Conservation (phyloP, 177 flowering plant species). For the Vitis hybrid region DNA sequence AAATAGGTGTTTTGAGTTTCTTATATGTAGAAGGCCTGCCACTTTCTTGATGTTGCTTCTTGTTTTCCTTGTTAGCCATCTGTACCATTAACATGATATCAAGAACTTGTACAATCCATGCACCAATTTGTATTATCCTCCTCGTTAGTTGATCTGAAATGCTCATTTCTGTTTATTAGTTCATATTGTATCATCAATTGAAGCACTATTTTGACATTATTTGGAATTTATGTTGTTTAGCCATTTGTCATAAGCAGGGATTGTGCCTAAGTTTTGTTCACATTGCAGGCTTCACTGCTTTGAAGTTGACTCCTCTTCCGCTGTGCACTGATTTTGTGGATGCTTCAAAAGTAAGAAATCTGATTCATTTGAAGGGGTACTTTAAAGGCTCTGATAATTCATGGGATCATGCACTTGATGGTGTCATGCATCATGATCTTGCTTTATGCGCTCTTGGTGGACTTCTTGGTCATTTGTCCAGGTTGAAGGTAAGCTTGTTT, state of each 20-base stretch:
- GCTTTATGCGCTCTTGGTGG: slow-evolving; percentile 78
- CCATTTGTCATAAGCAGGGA: not conserved
- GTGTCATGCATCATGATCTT: slow-evolving; percentile 43
- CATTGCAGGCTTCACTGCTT: slow-evolving; percentile 49
- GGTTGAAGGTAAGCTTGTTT: slow-evolving; percentile 68
- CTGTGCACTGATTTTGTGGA: slow-evolving; percentile 51
- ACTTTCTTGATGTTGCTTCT: too few species aligned
- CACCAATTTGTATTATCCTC: too few species aligned
- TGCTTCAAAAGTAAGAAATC: slow-evolving; percentile 59
- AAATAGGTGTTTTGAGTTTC: too few species aligned
- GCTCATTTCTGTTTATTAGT: not conserved
- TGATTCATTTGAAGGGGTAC: slow-evolving; percentile 63
- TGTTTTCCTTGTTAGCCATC: too few species aligned
- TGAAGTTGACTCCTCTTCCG: slow-evolving; percentile 51
- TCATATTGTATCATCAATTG: not conserved
- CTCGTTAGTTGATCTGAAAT: too few species aligned
- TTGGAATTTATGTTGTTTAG: not conserved
- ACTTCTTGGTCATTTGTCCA: slow-evolving; percentile 68
- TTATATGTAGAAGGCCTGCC: too few species aligned
- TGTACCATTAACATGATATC: too few species aligned
- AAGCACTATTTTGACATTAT: too few species aligned
- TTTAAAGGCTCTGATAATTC: slow-evolving; percentile 55
- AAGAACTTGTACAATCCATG: too few species aligned
- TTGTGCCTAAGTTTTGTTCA: not conserved
- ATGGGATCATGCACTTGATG: slow-evolving; percentile 46